A percentile compares a stretch with the other conserved stretches of the same genome.
Conservation (phyloP, 148 eudicot species). For the Linanthus parryae region DNA sequence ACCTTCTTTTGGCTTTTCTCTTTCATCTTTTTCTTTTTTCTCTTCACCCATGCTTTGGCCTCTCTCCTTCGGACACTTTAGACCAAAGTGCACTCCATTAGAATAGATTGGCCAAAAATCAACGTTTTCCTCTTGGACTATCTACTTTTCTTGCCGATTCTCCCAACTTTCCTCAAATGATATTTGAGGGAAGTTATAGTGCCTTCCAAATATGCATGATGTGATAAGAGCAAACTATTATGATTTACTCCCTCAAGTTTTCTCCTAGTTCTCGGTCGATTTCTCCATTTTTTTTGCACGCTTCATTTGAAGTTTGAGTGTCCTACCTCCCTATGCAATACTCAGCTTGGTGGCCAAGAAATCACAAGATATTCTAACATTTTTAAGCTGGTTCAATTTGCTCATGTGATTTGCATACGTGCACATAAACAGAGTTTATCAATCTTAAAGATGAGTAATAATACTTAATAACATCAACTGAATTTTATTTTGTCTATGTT, state of each 20-base stretch:
- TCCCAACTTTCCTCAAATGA: conserved; percentile 11
- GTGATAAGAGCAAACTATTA: background rate
- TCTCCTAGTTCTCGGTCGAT: background rate
- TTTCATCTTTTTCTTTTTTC: conserved; percentile 36
- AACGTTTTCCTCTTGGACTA: conserved; percentile 35
- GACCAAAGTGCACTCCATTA: conserved; percentile 18
- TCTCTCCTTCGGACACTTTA: conserved; percentile 12
- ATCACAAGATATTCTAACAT: no score
- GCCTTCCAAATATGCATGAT: background rate
- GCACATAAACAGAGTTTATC: no score
- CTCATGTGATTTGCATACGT: no score
- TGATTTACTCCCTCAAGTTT: background rate
- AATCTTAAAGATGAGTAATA: no score
- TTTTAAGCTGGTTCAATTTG: no score
- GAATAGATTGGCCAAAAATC: conserved; percentile 41
- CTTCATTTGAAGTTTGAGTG: no score
- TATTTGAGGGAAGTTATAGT: background rate
- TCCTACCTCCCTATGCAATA: no score
- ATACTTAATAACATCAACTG: no score
- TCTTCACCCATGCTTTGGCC: conserved; percentile 24
- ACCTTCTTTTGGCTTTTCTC: conserved; percentile 43
- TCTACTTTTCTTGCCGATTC: conserved; percentile 35
- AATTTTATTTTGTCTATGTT: no score
- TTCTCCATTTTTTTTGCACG: background rate
- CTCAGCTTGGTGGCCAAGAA: no score